phyloP scores from a whole-genome alignment of 257 asterid genomes.

The Przewalskia tangutica region DNA sequence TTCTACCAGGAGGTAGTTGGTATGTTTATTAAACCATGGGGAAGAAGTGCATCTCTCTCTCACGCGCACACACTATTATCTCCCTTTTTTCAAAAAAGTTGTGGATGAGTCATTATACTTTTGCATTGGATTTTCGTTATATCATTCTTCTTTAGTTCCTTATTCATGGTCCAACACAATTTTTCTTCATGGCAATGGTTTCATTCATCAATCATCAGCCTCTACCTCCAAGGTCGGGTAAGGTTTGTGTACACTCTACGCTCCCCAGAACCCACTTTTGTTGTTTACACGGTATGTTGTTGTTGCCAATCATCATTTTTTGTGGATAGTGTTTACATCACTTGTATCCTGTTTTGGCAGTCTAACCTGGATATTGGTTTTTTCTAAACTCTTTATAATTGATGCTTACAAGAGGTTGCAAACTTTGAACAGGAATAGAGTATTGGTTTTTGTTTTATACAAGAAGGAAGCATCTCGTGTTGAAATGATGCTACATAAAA shows the following conservation, averaged over 20 bases:
- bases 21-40: not conserved
- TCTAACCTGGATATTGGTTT: not conserved
- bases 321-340: not conserved
- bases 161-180: not conserved
- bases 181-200: not conserved
- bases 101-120: not conserved
- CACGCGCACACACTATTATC: not conserved
- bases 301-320: no score
- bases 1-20: not conserved
- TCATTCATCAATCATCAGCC: not conserved
- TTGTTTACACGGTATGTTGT: no score
- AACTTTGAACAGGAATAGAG: constrained; percentile 70
- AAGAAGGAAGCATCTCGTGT: constrained; percentile 99
- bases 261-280: no score
- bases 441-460: constrained; percentile 92
- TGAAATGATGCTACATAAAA: constrained; percentile 77
- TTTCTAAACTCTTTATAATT: not conserved
- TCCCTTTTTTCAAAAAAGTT: not conserved
- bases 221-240: no score
- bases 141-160: not conserved
- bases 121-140: not conserved
- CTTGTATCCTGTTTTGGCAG: not conserved
- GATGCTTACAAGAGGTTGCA: constrained; percentile 14
- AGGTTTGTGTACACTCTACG: no score
- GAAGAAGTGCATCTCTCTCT: not conserved